Evolutionary conservation across 192 early-diverging fungal genomes (phyloP).

Genomic region (Backusella parvicylindrica): DNA sequence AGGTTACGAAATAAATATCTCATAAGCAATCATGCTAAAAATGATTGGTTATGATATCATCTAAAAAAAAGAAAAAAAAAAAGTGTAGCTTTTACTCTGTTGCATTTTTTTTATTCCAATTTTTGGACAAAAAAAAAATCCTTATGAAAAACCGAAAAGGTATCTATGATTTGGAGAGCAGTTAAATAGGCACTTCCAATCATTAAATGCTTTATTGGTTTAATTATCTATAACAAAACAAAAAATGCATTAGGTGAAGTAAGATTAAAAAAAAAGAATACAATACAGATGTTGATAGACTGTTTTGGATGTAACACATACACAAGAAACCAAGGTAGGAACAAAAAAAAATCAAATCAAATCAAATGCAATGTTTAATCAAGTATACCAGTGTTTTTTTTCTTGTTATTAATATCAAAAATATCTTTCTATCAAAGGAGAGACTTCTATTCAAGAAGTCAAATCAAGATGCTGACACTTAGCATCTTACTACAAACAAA

Average conservation of each 20-base stretch:
- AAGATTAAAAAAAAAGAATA: neutral
- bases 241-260: neutral
- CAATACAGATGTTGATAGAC: neutral
- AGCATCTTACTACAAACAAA: neutral
- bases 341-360: neutral
- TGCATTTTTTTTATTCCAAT: neutral
- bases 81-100: neutral
- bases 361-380: neutral
- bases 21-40: neutral
- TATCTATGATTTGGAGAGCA: neutral
- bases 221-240: neutral
- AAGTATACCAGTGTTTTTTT: neutral
- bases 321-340: neutral
- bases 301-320: neutral
- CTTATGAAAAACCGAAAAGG: neutral
- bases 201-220: too few relatives aligned
- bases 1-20: neutral
- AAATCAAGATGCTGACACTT: neutral
- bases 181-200: neutral
- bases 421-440: neutral
- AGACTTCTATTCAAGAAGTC: neutral
- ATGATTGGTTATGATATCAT: neutral
- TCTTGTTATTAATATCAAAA: neutral
- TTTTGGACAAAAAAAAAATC: neutral
- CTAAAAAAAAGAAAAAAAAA: neutral